Conservation (phyloP, 2,329 filamentous ascomycete genomes). For the Akanthomyces muscarius region DNA sequence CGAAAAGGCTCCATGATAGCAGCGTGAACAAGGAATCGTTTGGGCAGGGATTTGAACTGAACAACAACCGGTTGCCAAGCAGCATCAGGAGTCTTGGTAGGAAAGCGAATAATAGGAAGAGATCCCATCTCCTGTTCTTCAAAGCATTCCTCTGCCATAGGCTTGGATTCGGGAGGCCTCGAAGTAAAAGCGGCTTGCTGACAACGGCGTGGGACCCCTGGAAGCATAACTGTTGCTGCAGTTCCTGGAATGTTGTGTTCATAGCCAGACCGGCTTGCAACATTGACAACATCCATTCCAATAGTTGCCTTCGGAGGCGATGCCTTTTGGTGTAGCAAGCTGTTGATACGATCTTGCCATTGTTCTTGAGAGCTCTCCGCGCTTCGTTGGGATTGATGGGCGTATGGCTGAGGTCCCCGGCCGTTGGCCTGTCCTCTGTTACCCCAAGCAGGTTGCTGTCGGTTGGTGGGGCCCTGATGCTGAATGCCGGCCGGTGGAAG, state of each 20-base stretch:
- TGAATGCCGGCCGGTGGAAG: slow-evolving; percentile 56
- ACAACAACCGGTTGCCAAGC: slow-evolving; percentile 59
- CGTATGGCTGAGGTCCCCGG: slow-evolving; percentile 11
- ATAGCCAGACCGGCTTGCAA: slow-evolving; percentile 62
- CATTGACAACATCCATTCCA: slow-evolving; percentile 65
- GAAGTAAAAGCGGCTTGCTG: not conserved
- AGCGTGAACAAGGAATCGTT: slow-evolving; percentile 44
- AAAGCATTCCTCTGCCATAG: slow-evolving; percentile 74
- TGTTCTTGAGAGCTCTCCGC: slow-evolving; percentile 40
- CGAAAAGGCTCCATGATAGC: slow-evolving; percentile 33
- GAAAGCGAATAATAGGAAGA: slow-evolving; percentile 66
- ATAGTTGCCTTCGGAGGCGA: slow-evolving; percentile 51
- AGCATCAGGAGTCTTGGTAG: slow-evolving; percentile 55
- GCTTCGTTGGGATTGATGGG: slow-evolving; percentile 18
- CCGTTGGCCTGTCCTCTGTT: slow-evolving; percentile 25
- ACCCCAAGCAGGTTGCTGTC: slow-evolving; percentile 33
- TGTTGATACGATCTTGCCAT: slow-evolving; percentile 85
- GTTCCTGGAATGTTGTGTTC: slow-evolving; percentile 49
- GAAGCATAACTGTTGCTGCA: slow-evolving; percentile 69
- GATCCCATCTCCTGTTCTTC: slow-evolving; percentile 79
- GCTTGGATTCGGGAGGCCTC: slow-evolving; percentile 45
- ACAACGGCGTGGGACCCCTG: slow-evolving; percentile 24
- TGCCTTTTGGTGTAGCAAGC: slow-evolving; percentile 66
- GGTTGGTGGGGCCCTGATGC: slow-evolving; percentile 20
- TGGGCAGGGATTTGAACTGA: slow-evolving; percentile 51